Evolutionary conservation across 768 basidiomycete species (phyloP).

Genomic region (Psilocybe tampanensis): DNA sequence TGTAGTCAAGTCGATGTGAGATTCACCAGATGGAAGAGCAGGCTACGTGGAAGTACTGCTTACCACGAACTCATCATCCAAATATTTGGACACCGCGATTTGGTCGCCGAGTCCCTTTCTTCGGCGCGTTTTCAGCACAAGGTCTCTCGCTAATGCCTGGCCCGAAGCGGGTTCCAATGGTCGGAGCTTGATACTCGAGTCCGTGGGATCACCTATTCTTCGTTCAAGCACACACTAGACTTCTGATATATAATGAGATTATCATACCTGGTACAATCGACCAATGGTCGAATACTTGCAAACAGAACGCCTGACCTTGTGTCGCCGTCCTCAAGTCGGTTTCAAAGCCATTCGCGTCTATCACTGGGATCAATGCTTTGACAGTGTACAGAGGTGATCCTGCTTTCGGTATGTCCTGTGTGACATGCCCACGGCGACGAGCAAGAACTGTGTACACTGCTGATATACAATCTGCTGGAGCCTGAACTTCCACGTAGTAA

Average conservation of each 20-base stretch:
- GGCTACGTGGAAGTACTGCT: constrained; percentile 29
- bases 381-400: constrained; percentile 98
- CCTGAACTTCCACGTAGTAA: constrained; percentile 99
- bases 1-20: constrained; percentile 30
- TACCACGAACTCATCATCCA: constrained; percentile 96
- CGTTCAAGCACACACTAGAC: constrained; percentile 19
- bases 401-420: constrained; percentile 96
- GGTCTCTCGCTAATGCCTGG: constrained; percentile 90
- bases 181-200: constrained; percentile 94
- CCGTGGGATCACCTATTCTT: constrained; percentile 88
- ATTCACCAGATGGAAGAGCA: neutral
- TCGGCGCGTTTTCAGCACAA: constrained; percentile 94
- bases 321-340: constrained; percentile 97
- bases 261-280: constrained; percentile 90
- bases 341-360: constrained; percentile 99
- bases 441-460: constrained; percentile 98
- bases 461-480: constrained; percentile 97
- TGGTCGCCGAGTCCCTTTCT: constrained; percentile 96
- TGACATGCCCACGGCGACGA: constrained; percentile 98
- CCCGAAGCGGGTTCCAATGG: constrained; percentile 98
- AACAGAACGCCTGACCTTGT: constrained; percentile 98
- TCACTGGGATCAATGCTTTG: constrained; percentile 96
- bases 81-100: constrained; percentile 95
- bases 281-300: constrained; percentile 99
- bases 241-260: constrained; percentile 24